Percentiles rank a stretch among this genome's conserved stretches.
Evolutionary conservation across 75 land plant species (phyloP).

Genomic region (Azolla pinnata): DNA sequence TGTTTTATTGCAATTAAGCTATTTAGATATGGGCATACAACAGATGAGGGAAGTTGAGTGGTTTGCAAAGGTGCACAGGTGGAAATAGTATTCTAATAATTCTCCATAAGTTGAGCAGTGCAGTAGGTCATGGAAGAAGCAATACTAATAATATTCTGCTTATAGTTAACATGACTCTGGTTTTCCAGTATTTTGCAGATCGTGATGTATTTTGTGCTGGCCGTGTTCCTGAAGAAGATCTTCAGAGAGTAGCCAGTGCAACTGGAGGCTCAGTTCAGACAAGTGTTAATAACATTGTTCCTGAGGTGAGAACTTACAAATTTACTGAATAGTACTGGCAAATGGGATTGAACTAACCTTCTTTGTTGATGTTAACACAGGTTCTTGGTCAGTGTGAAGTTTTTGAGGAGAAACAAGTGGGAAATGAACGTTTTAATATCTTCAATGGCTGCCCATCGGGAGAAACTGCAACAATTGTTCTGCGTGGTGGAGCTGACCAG

Average conservation of each 20-base stretch:
- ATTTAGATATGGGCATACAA: too few species aligned
- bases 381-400: slow-evolving; percentile 84
- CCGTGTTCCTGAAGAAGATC: slow-evolving; percentile 94
- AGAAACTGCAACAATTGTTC: slow-evolving; percentile 89
- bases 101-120: too few species aligned
- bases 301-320: slow-evolving; percentile 47
- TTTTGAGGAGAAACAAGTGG: slow-evolving; percentile 96
- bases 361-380: slow-evolving; percentile 21
- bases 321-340: neutral
- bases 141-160: too few species aligned
- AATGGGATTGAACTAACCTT: neutral
- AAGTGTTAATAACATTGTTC: slow-evolving; percentile 79
- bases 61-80: too few species aligned
- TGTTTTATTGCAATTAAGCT: too few species aligned
- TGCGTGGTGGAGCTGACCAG: slow-evolving; percentile 99
- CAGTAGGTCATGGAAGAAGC: too few species aligned
- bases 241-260: slow-evolving; percentile 88
- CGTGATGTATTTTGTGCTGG: slow-evolving; percentile 98
- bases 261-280: slow-evolving; percentile 97
- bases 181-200: slow-evolving; percentile 90
- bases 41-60: too few species aligned
- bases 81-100: too few species aligned
- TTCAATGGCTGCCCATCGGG: slow-evolving; percentile 97
- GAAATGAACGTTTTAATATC: slow-evolving; percentile 94
- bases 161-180: too few species aligned